phyloP scores from a whole-genome alignment of 2,329 filamentous ascomycete species.

The Exophiala sp. region DNA sequence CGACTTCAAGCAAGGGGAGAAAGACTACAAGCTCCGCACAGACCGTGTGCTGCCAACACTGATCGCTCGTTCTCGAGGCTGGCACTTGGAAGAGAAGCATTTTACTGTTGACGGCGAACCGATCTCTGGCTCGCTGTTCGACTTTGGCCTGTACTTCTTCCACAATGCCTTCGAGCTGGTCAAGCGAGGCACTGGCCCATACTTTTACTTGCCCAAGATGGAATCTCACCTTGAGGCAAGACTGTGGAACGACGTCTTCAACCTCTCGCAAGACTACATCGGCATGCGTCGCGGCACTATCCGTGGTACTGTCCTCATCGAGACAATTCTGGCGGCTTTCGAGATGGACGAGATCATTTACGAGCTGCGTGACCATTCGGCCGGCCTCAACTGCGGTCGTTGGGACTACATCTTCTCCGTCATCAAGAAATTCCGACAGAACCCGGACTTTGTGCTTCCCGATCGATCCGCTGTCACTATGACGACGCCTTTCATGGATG shows the following conservation, averaged over 20 bases:
- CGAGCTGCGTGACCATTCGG: constrained; percentile 92
- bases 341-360: constrained; percentile 99
- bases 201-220: constrained; percentile 99
- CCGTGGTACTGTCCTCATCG: constrained; percentile 90
- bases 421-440: constrained; percentile 98
- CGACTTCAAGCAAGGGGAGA: constrained; percentile 91
- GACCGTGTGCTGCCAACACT: constrained; percentile 84
- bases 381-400: constrained; percentile 94
- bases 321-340: constrained; percentile 95
- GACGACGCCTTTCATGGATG: constrained; percentile 97
- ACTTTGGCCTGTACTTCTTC: constrained; percentile 99
- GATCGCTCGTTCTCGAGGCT: constrained; percentile 90
- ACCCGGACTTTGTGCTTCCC: constrained; percentile 87
- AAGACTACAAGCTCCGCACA: constrained; percentile 96
- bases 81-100: constrained; percentile 98
- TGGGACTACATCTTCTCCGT: constrained; percentile 99
- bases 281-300: constrained; percentile 88
- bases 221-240: constrained; percentile 95
- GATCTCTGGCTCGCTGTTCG: constrained; percentile 87
- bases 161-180: constrained; percentile 92
- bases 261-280: constrained; percentile 89
- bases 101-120: constrained; percentile 92
- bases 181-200: constrained; percentile 79
- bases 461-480: constrained; percentile 91
- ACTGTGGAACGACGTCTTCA: constrained; percentile 98